Evolutionary conservation across 1,139 yeast genomes (phyloP).

Genomic region (Yamadazyma dendronema): DNA sequence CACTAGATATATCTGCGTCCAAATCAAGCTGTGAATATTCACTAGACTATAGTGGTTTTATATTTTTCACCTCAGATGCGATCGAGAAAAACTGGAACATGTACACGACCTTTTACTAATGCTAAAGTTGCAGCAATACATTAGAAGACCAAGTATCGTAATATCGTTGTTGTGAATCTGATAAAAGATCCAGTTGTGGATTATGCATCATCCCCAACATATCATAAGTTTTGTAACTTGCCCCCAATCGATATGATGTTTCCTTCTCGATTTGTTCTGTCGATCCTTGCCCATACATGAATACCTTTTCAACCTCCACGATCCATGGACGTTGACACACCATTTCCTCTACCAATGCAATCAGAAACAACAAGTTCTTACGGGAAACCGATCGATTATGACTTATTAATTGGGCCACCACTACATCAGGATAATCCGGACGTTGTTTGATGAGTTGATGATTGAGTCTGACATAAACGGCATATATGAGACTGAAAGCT

Average conservation of each 20-base stretch:
- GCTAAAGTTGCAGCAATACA: conserved; percentile 9
- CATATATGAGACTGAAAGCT: conserved; percentile 62
- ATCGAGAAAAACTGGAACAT: no score
- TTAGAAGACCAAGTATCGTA: conserved; percentile 29
- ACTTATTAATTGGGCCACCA: conserved; percentile 49
- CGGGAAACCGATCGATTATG: conserved; percentile 54
- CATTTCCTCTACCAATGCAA: conserved; percentile 50
- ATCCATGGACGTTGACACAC: conserved; percentile 59
- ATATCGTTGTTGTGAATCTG: conserved; percentile 29
- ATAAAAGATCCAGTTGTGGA: conserved; percentile 29
- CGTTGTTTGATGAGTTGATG: conserved; percentile 41
- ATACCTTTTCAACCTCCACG: conserved; percentile 39
- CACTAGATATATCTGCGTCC: neutral
- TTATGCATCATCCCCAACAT: conserved; percentile 38
- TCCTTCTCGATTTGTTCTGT: conserved; percentile 27
- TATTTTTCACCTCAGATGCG: no score
- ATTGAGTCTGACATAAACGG: conserved; percentile 57
- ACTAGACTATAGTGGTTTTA: no score
- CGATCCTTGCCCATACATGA: conserved; percentile 27
- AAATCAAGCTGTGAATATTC: no score
- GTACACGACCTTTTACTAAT: no score
- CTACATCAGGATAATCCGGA: conserved; percentile 48
- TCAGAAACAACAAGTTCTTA: conserved; percentile 50
- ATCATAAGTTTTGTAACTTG: conserved; percentile 31
- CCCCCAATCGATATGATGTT: conserved; percentile 30